These are phyloP conservation scores for Rhodotorula sp. DNA, from an alignment of 1,284 basidiomycete genomes.

Conservation along the genomic window DNA sequence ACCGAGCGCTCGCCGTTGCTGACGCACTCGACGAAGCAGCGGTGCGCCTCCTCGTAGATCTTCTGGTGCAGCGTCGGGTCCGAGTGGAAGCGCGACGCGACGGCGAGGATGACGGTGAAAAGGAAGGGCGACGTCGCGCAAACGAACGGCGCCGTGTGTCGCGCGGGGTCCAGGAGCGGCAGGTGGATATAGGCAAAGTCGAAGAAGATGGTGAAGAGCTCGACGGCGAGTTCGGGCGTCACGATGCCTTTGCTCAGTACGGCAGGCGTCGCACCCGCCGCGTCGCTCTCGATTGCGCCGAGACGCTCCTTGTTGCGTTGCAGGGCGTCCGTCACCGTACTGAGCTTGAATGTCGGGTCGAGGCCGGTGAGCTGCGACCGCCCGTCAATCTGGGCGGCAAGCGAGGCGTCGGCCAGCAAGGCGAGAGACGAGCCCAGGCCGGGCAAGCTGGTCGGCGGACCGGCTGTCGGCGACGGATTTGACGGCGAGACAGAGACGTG, in stretches of 20 bases:
- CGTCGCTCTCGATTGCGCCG: neutral
- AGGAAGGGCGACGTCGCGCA: conserved; percentile 33
- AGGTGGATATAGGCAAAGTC: conserved; percentile 35
- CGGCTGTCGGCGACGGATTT: neutral
- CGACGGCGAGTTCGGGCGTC: conserved; percentile 32
- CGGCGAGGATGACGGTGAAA: conserved; percentile 36
- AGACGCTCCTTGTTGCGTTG: conserved; percentile 10
- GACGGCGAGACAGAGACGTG: neutral
- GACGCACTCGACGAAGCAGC: conserved; percentile 33
- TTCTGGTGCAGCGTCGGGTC: conserved; percentile 30
- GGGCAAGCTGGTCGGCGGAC: neutral
- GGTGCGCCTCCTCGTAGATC: conserved; percentile 36
- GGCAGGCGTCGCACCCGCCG: conserved; percentile 14
- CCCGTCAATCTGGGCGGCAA: conserved; percentile 38
- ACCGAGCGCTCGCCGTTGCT: conserved; percentile 23
- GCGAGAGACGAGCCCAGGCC: conserved; percentile 8
- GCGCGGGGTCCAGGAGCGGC: conserved; percentile 32
- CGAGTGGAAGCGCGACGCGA: conserved; percentile 34
- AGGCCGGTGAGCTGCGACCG: conserved; percentile 21
- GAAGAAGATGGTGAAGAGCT: conserved; percentile 34
- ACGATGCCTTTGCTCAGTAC: conserved; percentile 33
- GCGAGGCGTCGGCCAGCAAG: conserved; percentile 33
- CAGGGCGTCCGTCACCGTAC: conserved; percentile 31
- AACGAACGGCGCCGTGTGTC: conserved; percentile 26
- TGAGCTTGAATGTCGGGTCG: conserved; percentile 32